Evolutionary conservation across 768 basidiomycete species (phyloP), one percentile per base, ranked within the genome.

Genomic region (Cantharellus anzutake): DNA sequence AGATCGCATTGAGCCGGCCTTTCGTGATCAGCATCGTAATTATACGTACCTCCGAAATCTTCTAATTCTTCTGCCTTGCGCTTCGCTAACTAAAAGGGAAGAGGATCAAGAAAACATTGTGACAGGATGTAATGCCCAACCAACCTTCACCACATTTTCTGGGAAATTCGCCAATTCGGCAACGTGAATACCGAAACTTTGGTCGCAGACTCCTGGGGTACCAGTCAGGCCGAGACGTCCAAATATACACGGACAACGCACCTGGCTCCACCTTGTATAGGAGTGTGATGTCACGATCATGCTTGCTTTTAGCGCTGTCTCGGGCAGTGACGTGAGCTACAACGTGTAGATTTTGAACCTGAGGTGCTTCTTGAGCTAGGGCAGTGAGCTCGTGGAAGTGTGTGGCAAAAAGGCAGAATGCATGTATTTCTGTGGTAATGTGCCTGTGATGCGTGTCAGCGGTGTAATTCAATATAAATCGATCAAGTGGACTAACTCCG

Each of bases 91-190:
- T 90, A 67, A 62, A 37, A 2, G 41, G 20, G 20, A 29, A 29
- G 20, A 29, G 42, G 48, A 52, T 56, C 42, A 57, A 52, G 5
- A 16, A 29, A 29, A 29, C 20, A 29, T 1, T 29, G 20, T 14
- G 53, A 51, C 11, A 58, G 14, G 39, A 56, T 39, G 20, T 4
- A 56, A 53, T 51, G 44, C 29, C 42, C 20, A 41, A 63, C 74
- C 60, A 56, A 87, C 85, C 75, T 85, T 88, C 61, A 98, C 79
- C 5, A 98, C 93, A 63, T 82, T 85, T 62, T 93, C 87, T 0
- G 96, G 96, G 71, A 99, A 99, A 70, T 97, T 93, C 2, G 94
- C 94, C n/a, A 98, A 74, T 68, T 91, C 79, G 0, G 96, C 96
- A 14, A 99, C 96, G 65, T 98, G 92, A 38, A 99, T 98, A 70